These are phyloP conservation scores for Rutstroemia sp. DNA, from an alignment of 2,329 filamentous ascomycete species.

Conservation along the genomic window DNA sequence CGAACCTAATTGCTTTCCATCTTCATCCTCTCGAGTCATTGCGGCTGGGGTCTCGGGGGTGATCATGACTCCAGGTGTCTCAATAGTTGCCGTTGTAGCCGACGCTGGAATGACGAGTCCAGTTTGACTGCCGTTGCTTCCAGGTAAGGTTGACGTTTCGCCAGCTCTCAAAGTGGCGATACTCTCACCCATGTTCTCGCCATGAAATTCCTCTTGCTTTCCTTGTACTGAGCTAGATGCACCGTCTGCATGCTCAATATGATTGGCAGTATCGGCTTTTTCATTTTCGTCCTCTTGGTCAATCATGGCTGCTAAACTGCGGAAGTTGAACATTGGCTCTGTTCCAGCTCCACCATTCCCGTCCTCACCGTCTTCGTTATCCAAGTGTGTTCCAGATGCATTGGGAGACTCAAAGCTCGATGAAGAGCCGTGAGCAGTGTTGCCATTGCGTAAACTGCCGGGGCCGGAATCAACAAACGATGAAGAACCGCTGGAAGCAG, in stretches of 20 bases:
- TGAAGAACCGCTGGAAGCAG: conserved; percentile 75
- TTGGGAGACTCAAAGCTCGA: conserved; percentile 44
- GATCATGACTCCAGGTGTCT: conserved; percentile 23
- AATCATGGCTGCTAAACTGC: conserved; percentile 78
- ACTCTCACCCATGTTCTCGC: conserved; percentile 20
- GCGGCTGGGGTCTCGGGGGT: conserved; percentile 25
- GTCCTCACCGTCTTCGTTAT: conserved; percentile 39
- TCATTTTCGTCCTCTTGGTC: conserved; percentile 48
- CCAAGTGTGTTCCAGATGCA: conserved; percentile 47
- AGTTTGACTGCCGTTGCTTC: background rate
- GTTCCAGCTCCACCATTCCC: conserved; percentile 42
- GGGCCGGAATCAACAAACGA: conserved; percentile 63
- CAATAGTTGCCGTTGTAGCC: conserved; percentile 13
- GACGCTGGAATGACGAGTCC: conserved; percentile 3
- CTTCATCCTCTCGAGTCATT: conserved; percentile 14
- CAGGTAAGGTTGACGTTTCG: background rate
- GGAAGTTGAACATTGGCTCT: conserved; percentile 88
- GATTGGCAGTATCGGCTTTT: conserved; percentile 18
- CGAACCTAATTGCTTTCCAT: conserved; percentile 24
- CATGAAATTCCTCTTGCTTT: conserved; percentile 5
- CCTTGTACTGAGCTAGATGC: conserved; percentile 14
- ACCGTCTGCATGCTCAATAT: conserved; percentile 23
- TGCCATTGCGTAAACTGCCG: conserved; percentile 34
- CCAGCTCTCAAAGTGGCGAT: conserved; percentile 23
- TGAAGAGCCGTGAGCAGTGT: conserved; percentile 31